Conservation (phyloP, 116 monocot species). For the Thalassia testudinum region DNA sequence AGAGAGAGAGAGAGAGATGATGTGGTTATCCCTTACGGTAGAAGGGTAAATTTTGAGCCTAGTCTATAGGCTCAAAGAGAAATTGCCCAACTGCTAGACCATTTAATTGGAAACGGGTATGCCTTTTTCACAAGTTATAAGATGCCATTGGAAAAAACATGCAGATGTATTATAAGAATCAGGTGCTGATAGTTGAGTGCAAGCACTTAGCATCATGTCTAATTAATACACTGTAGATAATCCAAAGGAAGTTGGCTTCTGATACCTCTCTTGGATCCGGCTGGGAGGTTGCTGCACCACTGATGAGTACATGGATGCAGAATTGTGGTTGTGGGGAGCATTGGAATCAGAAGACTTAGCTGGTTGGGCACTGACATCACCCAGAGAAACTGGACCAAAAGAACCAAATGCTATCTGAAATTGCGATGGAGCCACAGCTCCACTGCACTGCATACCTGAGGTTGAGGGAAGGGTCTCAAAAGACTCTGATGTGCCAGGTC, state of each 20-base stretch:
- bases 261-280: conserved; percentile 31
- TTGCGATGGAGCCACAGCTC: conserved; percentile 6
- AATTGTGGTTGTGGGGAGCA: conserved; percentile 9
- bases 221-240: not conserved
- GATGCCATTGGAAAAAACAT: no score
- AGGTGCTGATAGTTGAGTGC: not conserved
- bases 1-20: no score
- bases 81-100: no score
- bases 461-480: not conserved
- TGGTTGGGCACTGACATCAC: conserved; percentile 9
- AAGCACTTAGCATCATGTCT: not conserved
- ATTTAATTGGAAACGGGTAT: no score
- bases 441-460: conserved; percentile 15
- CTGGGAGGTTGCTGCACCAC: conserved; percentile 7
- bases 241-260: not conserved
- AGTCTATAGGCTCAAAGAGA: no score
- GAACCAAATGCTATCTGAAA: conserved; percentile 44
- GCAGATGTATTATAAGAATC: no score
- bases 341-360: conserved; percentile 13
- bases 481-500: conserved; percentile 6
- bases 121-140: no score
- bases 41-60: no score
- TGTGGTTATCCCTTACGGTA: no score
- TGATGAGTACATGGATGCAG: conserved; percentile 6
- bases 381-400: conserved; percentile 23